A percentile compares a stretch with the other conserved stretches of the same genome.
phyloP scores from a whole-genome alignment of 1,284 basidiomycete genomes.

The Coriolopsis trogii region DNA sequence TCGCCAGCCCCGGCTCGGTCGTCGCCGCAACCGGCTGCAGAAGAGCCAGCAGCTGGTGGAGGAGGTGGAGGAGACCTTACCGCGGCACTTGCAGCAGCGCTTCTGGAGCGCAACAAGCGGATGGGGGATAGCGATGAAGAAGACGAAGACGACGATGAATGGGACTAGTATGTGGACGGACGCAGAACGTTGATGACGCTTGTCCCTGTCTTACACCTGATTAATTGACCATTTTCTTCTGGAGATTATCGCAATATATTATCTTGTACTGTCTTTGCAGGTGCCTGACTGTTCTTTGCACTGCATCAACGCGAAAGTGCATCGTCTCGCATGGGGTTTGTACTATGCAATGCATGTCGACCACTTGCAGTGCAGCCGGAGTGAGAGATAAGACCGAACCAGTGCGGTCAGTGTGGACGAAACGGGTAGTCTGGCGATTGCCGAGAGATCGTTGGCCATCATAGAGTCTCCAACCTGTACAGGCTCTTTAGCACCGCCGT shows the following conservation, averaged over 20 bases:
- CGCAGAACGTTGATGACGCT: no score
- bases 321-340: background rate
- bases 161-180: slow-evolving; percentile 60
- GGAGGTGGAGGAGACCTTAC: slow-evolving; percentile 58
- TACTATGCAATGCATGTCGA: slow-evolving; percentile 2
- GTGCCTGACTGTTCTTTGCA: no score
- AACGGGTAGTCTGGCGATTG: slow-evolving; percentile 22
- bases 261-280: no score
- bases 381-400: slow-evolving; percentile 16
- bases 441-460: slow-evolving; percentile 25
- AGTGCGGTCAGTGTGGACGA: slow-evolving; percentile 9
- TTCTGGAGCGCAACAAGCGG: slow-evolving; percentile 84
- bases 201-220: no score
- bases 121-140: slow-evolving; percentile 92
- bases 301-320: background rate
- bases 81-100: slow-evolving; percentile 65
- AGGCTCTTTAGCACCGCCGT: slow-evolving; percentile 18
- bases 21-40: slow-evolving; percentile 45
- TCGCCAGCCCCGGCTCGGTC: slow-evolving; percentile 39
- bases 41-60: slow-evolving; percentile 35
- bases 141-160: slow-evolving; percentile 87
- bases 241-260: no score
- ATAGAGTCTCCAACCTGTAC: slow-evolving; percentile 4
- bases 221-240: no score
- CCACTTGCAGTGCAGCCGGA: slow-evolving; percentile 5